Percentiles rank a stretch among this genome's conserved stretches.
These are phyloP conservation scores for Yarrowia sp. DNA, from an alignment of 805 yeast genomes.

Conservation along the genomic window DNA sequence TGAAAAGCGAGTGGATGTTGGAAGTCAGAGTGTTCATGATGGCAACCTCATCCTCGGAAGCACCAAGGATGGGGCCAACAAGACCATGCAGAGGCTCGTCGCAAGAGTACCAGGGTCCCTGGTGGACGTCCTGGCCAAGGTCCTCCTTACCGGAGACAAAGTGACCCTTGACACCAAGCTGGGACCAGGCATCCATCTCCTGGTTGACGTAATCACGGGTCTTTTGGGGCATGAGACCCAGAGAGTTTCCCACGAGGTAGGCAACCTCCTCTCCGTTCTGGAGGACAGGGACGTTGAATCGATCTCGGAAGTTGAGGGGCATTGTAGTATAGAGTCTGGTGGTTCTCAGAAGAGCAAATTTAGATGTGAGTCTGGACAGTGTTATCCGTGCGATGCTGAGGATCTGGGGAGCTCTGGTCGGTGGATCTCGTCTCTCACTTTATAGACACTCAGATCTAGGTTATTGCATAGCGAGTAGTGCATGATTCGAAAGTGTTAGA, in stretches of 20 bases:
- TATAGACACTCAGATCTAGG: constrained; percentile 21
- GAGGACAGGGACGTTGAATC: constrained; percentile 28
- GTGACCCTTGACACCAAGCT: constrained; percentile 80
- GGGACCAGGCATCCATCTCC: constrained; percentile 81
- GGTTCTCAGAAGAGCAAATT: not conserved
- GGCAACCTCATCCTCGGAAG: constrained; percentile 71
- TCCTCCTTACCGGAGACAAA: constrained; percentile 42
- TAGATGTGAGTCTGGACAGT: not conserved
- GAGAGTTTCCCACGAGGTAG: constrained; percentile 90
- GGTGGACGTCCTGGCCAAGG: constrained; percentile 34
- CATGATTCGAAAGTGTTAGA: not conserved
- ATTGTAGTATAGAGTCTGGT: not conserved
- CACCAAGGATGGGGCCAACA: constrained; percentile 75
- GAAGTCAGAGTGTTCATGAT: constrained; percentile 82
- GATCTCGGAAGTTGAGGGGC: constrained; percentile 16
- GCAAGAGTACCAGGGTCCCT: constrained; percentile 77
- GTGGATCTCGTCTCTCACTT: constrained; percentile 18
- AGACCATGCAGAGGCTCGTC: constrained; percentile 72
- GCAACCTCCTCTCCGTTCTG: constrained; percentile 37
- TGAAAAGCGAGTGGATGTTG: constrained; percentile 70
- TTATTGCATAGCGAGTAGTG: constrained; percentile 4
- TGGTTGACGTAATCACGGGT: constrained; percentile 54
- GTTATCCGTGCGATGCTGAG: constrained; percentile 1
- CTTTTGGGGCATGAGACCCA: constrained; percentile 78
- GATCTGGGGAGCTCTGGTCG: constrained; percentile 8